phyloP scores from a whole-genome alignment of 1,284 basidiomycete genomes.

The Moesziomyces sp. region DNA sequence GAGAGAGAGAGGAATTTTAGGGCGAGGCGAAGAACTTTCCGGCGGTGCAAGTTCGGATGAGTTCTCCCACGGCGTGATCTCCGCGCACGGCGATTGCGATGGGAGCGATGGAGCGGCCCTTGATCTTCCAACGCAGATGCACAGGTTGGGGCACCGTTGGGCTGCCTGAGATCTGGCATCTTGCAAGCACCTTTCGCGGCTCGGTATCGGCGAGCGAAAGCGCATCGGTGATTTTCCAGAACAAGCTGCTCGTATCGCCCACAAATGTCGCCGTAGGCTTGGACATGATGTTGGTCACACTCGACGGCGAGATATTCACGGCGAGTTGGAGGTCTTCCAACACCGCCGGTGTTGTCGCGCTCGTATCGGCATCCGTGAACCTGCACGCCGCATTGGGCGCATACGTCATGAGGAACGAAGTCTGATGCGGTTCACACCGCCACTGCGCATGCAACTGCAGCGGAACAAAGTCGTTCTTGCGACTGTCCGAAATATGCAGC shows the following conservation, averaged over 20 bases:
- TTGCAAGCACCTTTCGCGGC: constrained; percentile 70
- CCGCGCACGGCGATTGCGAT: constrained; percentile 65
- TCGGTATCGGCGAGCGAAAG: constrained; percentile 25
- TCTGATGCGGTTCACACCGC: constrained; percentile 71
- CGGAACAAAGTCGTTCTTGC: constrained; percentile 67
- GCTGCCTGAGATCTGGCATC: constrained; percentile 68
- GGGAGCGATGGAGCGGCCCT: constrained; percentile 68
- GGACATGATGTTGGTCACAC: constrained; percentile 70
- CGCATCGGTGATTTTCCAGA: constrained; percentile 68
- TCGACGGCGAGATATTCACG: constrained; percentile 68
- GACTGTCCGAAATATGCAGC: constrained; percentile 68
- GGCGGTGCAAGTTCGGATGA: constrained; percentile 31
- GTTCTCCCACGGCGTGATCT: constrained; percentile 21
- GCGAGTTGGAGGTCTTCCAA: constrained; percentile 67
- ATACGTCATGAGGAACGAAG: constrained; percentile 71
- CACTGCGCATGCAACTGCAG: constrained; percentile 71
- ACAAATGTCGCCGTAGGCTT: constrained; percentile 71
- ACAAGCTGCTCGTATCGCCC: constrained; percentile 66
- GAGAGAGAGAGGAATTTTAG: not conserved
- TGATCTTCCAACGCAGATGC: constrained; percentile 69
- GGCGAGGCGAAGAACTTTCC: constrained; percentile 48
- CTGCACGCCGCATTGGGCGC: constrained; percentile 54
- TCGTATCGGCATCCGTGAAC: not conserved
- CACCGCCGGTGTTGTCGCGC: not conserved
- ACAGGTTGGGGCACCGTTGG: constrained; percentile 66